Conservation (phyloP, 2,329 filamentous ascomycete species). For the Talaromyces atroroseus region DNA sequence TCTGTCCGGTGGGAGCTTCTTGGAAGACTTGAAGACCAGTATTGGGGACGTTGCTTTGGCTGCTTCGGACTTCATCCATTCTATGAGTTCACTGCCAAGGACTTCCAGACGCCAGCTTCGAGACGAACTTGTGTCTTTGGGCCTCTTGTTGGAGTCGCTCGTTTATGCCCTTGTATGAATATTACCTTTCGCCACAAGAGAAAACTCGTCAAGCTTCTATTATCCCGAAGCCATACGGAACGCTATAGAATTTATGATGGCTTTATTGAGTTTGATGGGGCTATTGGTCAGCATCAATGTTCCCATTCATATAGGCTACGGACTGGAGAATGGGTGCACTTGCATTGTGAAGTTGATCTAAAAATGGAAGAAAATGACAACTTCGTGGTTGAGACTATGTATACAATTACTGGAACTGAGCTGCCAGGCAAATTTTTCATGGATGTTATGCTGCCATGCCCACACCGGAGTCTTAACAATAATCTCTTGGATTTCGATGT, state of each 20-base stretch:
- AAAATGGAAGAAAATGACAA: neutral
- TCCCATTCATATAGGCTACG: neutral
- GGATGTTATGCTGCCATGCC: neutral
- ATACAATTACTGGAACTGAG: neutral
- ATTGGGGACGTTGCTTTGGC: neutral
- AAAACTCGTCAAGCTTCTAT: neutral
- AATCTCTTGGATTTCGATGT: neutral
- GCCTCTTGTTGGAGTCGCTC: neutral
- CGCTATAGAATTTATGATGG: neutral
- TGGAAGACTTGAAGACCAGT: neutral
- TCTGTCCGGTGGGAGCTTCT: neutral
- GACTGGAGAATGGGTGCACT: neutral
- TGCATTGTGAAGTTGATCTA: neutral
- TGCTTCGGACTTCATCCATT: neutral
- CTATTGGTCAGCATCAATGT: neutral
- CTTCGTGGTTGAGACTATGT: neutral
- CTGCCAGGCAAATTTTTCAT: neutral
- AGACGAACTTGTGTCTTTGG: neutral
- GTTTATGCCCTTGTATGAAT: slow-evolving; percentile 1
- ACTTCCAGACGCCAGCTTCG: neutral
- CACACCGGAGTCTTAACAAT: neutral
- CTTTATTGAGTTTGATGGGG: neutral
- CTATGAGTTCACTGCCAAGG: neutral
- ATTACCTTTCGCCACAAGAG: neutral
- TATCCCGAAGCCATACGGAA: neutral